These are phyloP conservation scores for Musa schizocarpa DNA, from an alignment of 176 grass and related monocot genomes.

Conservation along the genomic window DNA sequence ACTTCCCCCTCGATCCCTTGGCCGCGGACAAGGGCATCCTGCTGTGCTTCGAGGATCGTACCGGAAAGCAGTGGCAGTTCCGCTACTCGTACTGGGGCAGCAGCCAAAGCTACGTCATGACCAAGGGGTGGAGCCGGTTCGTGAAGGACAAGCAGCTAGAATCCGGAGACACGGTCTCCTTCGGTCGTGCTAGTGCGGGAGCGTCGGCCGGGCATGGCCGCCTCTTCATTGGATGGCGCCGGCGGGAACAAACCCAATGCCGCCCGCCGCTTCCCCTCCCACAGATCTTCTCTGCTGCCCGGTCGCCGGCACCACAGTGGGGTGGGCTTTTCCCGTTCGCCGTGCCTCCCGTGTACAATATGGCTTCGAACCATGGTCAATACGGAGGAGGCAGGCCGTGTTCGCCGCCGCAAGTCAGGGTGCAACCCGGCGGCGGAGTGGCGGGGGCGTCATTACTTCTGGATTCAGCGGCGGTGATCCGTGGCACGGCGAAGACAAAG, in stretches of 20 bases:
- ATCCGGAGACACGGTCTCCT: constrained; percentile 78
- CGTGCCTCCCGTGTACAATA: neutral
- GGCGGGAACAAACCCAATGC: neutral
- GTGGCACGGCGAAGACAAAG: neutral
- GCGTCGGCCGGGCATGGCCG: neutral
- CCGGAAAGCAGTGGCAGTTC: constrained; percentile 31
- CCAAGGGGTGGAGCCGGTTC: constrained; percentile 97
- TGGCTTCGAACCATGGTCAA: no score
- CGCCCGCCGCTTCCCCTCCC: neutral
- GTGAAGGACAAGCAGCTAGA: constrained; percentile 88
- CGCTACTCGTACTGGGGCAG: constrained; percentile 99
- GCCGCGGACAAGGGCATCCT: constrained; percentile 2
- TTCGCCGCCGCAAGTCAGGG: neutral
- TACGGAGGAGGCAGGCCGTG: neutral
- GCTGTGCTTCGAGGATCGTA: neutral
- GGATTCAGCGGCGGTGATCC: neutral
- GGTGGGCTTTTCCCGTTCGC: neutral
- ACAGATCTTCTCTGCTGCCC: neutral
- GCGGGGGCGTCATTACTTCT: neutral
- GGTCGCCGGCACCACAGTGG: neutral
- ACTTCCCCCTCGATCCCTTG: neutral
- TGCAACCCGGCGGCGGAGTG: neutral
- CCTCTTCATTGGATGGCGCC: neutral
- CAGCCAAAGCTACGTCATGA: constrained; percentile 99
- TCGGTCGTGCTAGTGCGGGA: constrained; percentile 21